Conservation (phyloP, 352 stramenopile genomes). For the Globisporangium cystogenes region DNA sequence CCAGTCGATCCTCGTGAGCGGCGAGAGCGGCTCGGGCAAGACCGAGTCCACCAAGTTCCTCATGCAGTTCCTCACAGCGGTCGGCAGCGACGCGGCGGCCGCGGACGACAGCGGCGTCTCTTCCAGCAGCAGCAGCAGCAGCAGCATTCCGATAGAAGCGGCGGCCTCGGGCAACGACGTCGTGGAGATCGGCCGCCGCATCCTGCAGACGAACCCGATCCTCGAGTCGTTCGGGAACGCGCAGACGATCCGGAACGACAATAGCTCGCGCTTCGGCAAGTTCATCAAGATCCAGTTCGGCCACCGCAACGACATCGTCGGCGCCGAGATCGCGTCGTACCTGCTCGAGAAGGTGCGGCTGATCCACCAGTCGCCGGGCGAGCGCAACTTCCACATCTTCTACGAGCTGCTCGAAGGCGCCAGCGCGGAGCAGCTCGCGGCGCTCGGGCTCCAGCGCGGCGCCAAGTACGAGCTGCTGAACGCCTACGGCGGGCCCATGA, state of each 20-base stretch:
- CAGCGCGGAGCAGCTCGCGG: slow-evolving; percentile 50
- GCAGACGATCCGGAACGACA: slow-evolving; percentile 96
- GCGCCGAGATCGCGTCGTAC: slow-evolving; percentile 93
- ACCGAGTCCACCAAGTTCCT: slow-evolving; percentile 96
- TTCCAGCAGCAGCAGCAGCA: not conserved
- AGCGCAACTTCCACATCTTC: slow-evolving; percentile 96
- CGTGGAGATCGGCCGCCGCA: slow-evolving; percentile 77
- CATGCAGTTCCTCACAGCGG: slow-evolving; percentile 94
- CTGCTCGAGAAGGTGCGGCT: slow-evolving; percentile 97
- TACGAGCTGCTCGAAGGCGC: slow-evolving; percentile 91
- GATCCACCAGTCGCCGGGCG: slow-evolving; percentile 88
- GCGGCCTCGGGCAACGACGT: slow-evolving; percentile 26
- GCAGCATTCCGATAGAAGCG: not conserved
- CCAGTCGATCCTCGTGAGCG: slow-evolving; percentile 37
- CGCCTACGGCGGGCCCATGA: slow-evolving; percentile 59
- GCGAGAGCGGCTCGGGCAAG: slow-evolving; percentile 85
- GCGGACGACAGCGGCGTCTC: not conserved
- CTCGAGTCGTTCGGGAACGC: slow-evolving; percentile 97
- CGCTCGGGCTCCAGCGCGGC: slow-evolving; percentile 52
- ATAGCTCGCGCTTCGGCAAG: slow-evolving; percentile 94
- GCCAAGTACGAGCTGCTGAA: slow-evolving; percentile 88
- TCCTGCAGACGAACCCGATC: slow-evolving; percentile 96
- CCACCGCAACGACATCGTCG: slow-evolving; percentile 74
- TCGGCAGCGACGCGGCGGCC: slow-evolving; percentile 39
- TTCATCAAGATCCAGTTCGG: slow-evolving; percentile 95